These are phyloP conservation scores for Linnemannia exigua DNA, from an alignment of 192 early-diverging fungal genomes.

Conservation along the genomic window DNA sequence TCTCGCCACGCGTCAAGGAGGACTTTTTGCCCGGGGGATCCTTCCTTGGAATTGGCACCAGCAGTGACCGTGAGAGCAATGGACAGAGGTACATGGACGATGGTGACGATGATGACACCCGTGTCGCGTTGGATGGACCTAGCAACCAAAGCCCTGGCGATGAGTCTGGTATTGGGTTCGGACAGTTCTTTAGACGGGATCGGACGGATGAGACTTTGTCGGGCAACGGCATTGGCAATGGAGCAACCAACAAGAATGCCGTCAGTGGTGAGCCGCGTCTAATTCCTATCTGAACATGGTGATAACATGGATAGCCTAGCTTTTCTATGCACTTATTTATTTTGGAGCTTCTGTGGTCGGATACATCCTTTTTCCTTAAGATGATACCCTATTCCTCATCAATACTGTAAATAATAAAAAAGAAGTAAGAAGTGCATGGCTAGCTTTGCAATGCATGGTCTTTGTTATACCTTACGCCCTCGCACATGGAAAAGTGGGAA, in stretches of 20 bases:
- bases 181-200: conserved; percentile 24
- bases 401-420: background rate
- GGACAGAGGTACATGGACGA: conserved; percentile 17
- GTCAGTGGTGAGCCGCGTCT: background rate
- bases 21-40: conserved; percentile 20
- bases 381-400: background rate
- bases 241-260: conserved; percentile 1
- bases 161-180: conserved; percentile 21
- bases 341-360: background rate
- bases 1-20: conserved; percentile 39
- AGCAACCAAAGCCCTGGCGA: background rate
- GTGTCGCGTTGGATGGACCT: background rate
- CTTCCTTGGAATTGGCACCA: background rate
- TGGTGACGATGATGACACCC: conserved; percentile 14
- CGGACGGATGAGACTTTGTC: background rate
- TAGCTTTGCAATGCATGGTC: too few relatives aligned
- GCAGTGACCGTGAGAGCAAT: background rate
- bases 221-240: conserved; percentile 4
- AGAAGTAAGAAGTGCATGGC: too few relatives aligned
- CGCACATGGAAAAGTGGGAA: too few relatives aligned
- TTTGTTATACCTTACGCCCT: too few relatives aligned
- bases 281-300: background rate
- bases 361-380: background rate
- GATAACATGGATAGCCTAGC: too few relatives aligned
- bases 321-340: background rate